Evolutionary conservation across 1,284 basidiomycete genomes (phyloP).

Genomic region (Trametes hirsuta): DNA sequence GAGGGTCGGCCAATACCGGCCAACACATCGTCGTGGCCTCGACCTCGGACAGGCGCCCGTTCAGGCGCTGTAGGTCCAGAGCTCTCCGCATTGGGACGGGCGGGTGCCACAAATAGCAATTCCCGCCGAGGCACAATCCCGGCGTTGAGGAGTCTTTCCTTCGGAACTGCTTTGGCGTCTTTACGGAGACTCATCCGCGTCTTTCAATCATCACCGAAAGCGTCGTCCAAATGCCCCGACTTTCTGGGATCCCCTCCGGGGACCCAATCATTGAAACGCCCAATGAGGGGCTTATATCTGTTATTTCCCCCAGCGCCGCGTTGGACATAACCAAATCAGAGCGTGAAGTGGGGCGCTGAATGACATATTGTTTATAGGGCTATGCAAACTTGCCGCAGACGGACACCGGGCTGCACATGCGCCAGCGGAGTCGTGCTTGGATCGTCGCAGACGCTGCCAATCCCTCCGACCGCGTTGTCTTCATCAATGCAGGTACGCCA

Average conservation of each 20-base stretch:
- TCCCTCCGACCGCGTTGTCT: conserved; percentile 64
- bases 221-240: not conserved
- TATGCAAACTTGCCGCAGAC: conserved; percentile 73
- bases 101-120: not conserved
- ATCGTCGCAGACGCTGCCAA: conserved; percentile 67
- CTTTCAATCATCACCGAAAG: too few species aligned
- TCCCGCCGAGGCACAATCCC: too few species aligned
- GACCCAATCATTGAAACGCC: not conserved
- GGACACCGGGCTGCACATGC: conserved; percentile 81
- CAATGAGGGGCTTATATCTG: too few species aligned
- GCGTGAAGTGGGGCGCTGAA: not conserved
- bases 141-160: too few species aligned
- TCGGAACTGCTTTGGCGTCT: too few species aligned
- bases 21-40: not conserved
- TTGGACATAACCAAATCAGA: too few species aligned
- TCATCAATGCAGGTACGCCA: conserved; percentile 70
- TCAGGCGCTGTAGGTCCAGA: not conserved
- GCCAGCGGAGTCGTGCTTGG: conserved; percentile 77
- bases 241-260: not conserved
- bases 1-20: not conserved
- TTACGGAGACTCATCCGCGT: too few species aligned
- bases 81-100: not conserved
- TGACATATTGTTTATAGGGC: conserved; percentile 48
- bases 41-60: not conserved
- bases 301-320: too few species aligned